Base-by-base conservation (phyloP, 1,284 basidiomycete genomes). In the Fomitopsis schrenkii region DNA sequence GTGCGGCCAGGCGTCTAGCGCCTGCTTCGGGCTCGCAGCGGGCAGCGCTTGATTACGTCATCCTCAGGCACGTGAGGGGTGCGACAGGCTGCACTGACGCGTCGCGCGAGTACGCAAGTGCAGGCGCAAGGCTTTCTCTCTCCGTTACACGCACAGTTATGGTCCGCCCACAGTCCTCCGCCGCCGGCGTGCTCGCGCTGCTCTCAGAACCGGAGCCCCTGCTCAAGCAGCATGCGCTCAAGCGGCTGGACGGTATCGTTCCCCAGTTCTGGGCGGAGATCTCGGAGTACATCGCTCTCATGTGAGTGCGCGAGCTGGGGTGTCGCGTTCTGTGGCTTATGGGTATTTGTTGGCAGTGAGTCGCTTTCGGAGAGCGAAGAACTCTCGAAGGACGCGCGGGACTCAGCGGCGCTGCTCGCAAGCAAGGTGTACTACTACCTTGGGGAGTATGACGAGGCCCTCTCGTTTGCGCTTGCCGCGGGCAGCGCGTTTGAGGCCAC, bases 251-350 rank as follows among this genome's bases (percentile, higher is more conserved):
- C 70, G 79, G 84, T 28, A 84, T 97, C 58, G 93, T 98, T 9
- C 87, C 94, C 46, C 90, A 94, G 70, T 97, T 97, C 77, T 98
- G 96, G 95, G 91, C 95, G 58, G 96, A 98, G 82, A 96, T 98
- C 72, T 95, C 94, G 70, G 96, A 98, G 75, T 87, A 94, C 74
- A 89, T 98, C 68, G 84, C 91, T 42, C 80, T 88, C 63, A 94
- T 98, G 95, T 94, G 73, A 71, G 92, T 83, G 55, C 62, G 58
- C 57, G 54, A 58, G 64, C 60, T 33, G 9, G 41, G 38, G 36
- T 33, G 57, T 60, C 41, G 62, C 58, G 26, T 55, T 57, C n/a
- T 17, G 59, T 59, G 54, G 35, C 33, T 61, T 67, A 66, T 57
- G 64, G 53, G 67, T 65, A 66, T 57, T 63, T 40, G 6, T 50